Base-by-base conservation (phyloP, 208 protist species). In the Acanthamoeba culbertsoni region DNA sequence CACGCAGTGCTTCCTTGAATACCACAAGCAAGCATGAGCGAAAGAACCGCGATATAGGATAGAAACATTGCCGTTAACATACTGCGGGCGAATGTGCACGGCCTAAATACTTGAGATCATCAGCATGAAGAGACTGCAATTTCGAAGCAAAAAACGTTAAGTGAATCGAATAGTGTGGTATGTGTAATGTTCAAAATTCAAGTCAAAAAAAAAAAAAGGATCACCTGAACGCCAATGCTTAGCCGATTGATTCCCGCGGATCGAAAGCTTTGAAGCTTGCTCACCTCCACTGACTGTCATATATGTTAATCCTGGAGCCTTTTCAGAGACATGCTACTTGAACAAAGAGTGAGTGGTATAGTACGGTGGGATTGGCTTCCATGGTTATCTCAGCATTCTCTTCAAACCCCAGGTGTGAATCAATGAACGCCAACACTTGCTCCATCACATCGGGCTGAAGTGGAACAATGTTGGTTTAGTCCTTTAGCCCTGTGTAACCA, bases 321-420 rank as follows among this genome's bases (percentile, higher is more conserved):
- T n/a, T n/a, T n/a, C n/a, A n/a, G n/a, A n/a, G n/a, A n/a, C n/a
- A n/a, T n/a, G n/a, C n/a, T n/a, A n/a, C n/a, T n/a, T n/a, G n/a
- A n/a, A n/a, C n/a, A n/a, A n/a, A n/a, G n/a, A n/a, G n/a, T n/a
- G n/a, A n/a, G n/a, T 55, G 28, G 23, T 14, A 2, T 2, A 59
- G 45, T 57, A 77, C 75, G 42, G 93, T 92, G 20, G 94, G 94
- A 75, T 94, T 95, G 2, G 93, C 92, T 31, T 94, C 94, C 14
- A 95, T 90, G 16, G 94, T 95, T 18, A 95, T 91, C 53, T 95
- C 94, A 0, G 62, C 37, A 20, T 75, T 33, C 1, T 46, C n/a
- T 26, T 48, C 40, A 26, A 63, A 51, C 42, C 62, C 48, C 45
- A 59, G 53, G 42, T 33, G 37, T 16, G 31, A 42, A 35, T 86